Conservation (phyloP, 495 filamentous ascomycete species). For the Hypomontagnella monticulosa region DNA sequence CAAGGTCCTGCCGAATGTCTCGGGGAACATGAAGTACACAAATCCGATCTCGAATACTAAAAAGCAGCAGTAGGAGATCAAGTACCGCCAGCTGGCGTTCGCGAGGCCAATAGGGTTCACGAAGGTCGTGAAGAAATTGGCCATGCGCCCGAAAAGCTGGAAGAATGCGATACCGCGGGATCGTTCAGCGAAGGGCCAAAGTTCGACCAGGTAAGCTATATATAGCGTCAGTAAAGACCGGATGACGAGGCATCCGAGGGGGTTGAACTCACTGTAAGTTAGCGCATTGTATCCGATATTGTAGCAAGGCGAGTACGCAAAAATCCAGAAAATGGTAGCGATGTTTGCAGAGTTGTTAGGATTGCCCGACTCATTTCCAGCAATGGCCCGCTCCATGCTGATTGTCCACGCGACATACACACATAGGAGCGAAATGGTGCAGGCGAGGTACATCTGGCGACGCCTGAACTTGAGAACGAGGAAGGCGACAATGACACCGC, state of each 20-base stretch:
- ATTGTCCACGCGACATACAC: conserved; percentile 70
- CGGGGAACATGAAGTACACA: conserved; percentile 72
- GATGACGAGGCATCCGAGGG: neutral
- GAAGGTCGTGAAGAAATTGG: conserved; percentile 62
- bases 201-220: conserved; percentile 68
- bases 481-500: conserved; percentile 57
- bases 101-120: conserved; percentile 74
- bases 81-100: conserved; percentile 67
- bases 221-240: conserved; percentile 5
- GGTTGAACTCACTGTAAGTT: conserved; percentile 64
- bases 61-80: conserved; percentile 63
- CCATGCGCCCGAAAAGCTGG: conserved; percentile 66
- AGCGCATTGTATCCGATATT: conserved; percentile 75
- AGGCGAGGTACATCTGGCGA: conserved; percentile 67
- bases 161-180: conserved; percentile 70
- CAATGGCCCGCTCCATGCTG: conserved; percentile 63
- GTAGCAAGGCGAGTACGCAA: conserved; percentile 69
- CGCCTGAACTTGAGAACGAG: conserved; percentile 65
- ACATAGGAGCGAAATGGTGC: conserved; percentile 60
- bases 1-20: conserved; percentile 68
- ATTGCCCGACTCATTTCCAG: conserved; percentile 48
- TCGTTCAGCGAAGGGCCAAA: conserved; percentile 70
- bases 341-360: conserved; percentile 54
- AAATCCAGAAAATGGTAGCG: conserved; percentile 68
- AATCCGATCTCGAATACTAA: conserved; percentile 65